Evolutionary conservation across 208 protist genomes (phyloP), one percentile per base, ranked within the genome.

Genomic region (Naegleria fowleri): DNA sequence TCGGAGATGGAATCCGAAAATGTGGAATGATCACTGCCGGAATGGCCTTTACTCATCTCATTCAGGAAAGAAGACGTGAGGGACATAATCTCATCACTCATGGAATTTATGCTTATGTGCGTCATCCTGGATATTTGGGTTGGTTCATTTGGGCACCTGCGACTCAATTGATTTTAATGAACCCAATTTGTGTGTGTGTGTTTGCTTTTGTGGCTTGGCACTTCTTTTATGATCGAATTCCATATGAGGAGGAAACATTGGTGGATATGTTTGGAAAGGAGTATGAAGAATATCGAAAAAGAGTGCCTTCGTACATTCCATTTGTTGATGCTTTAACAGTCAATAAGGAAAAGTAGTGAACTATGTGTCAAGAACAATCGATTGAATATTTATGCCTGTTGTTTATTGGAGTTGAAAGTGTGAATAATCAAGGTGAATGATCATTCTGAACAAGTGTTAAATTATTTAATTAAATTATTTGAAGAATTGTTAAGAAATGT

Each of bases 181-280:
- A 99, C 92, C 97, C 97, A 11, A 55, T 99, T 86, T 97, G 94
- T 43, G 79, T 94, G 5, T 87, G 97, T 39, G 89, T 92, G 11
- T 97, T 97, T 92, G 94, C 96, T 11, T 52, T 48, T 25, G 94
- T 95, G 4, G 95, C 97, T 83, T 98, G 96, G 96, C 84, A 92
- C 33, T 99, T 98, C 92, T 99, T 99, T 91, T 67, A 58, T 7
- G 90, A 94, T 0, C 94, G 97, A 39, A 98, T 99, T 75, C 90
- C 95, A 3, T 95, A 96, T 87, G 97, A 99, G 92, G 97, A 99
- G 91, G 51, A 83, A 16, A 86, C 93, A 3, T 90, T 98, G 86
- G 91, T 93, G 58, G 93, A 96, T 29, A 97, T 97, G 92, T 99
- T 98, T 94, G 97, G 97, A 7, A 92, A 96, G 5, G 52, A 91